Percentiles rank a stretch among this genome's conserved stretches.
These are phyloP conservation scores for Austroboletus novae-zelandiae DNA, from an alignment of 1,284 basidiomycete genomes.

Conservation along the genomic window DNA sequence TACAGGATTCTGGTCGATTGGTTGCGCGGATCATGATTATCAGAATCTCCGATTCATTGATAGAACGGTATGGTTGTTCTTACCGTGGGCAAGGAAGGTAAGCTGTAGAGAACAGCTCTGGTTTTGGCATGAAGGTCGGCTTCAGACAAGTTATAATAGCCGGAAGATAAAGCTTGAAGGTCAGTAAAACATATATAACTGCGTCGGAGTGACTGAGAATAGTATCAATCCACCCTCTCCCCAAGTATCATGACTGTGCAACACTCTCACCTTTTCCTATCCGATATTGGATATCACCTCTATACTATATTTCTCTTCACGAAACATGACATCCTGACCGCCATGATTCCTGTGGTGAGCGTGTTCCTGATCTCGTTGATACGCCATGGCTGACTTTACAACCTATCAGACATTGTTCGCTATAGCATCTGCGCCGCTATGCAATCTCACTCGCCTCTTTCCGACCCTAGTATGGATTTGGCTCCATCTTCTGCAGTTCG, in stretches of 20 bases:
- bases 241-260: slow-evolving; percentile 14
- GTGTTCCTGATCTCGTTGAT: background rate
- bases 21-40: too few species aligned
- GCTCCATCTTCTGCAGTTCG: slow-evolving; percentile 42
- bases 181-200: too few species aligned
- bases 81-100: too few species aligned
- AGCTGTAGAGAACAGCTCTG: too few species aligned
- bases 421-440: slow-evolving; percentile 32
- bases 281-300: slow-evolving; percentile 22
- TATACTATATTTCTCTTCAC: slow-evolving; percentile 42
- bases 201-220: too few species aligned
- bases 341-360: slow-evolving; percentile 40
- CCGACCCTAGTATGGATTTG: slow-evolving; percentile 41
- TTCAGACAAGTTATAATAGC: too few species aligned
- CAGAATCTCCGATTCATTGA: too few species aligned
- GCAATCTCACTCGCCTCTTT: slow-evolving; percentile 17
- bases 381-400: slow-evolving; percentile 2
- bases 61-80: too few species aligned
- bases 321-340: slow-evolving; percentile 40
- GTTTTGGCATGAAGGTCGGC: too few species aligned
- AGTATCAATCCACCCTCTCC: too few species aligned
- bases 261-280: slow-evolving; percentile 3
- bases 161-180: too few species aligned
- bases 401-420: slow-evolving; percentile 36
- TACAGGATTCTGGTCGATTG: too few species aligned